These are phyloP conservation scores for Phytopythium boreale DNA, from an alignment of 352 stramenopile species.

Conservation along the genomic window DNA sequence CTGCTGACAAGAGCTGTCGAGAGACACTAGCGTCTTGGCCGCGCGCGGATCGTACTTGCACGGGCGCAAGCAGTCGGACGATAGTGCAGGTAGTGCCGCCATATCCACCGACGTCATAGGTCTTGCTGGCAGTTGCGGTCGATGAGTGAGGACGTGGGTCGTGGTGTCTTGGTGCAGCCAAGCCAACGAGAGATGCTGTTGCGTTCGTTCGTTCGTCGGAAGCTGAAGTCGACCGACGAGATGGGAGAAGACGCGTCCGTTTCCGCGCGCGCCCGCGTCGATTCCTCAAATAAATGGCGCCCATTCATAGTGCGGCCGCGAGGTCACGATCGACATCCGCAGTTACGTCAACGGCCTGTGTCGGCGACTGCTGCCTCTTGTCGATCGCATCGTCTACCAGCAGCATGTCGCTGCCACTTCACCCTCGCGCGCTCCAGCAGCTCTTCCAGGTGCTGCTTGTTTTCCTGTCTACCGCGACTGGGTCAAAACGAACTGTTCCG, in stretches of 20 bases:
- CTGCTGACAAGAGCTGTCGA: background rate
- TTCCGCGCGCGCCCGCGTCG: background rate
- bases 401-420: constrained; percentile 18
- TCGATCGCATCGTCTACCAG: background rate
- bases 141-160: background rate
- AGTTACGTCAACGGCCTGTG: background rate
- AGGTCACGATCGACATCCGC: background rate
- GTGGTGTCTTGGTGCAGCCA: background rate
- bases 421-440: constrained; percentile 29
- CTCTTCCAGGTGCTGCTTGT: constrained; percentile 23
- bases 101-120: background rate
- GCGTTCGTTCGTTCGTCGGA: background rate
- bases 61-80: background rate
- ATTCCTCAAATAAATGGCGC: background rate
- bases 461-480: background rate
- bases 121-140: background rate
- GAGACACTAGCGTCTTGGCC: background rate
- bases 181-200: background rate
- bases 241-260: background rate
- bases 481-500: too few species aligned
- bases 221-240: background rate
- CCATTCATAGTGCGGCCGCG: background rate
- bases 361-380: background rate
- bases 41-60: background rate
- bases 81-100: background rate